Evolutionary conservation across 2,329 filamentous ascomycete genomes (phyloP).

Genomic region (Apiospora malaysiana): DNA sequence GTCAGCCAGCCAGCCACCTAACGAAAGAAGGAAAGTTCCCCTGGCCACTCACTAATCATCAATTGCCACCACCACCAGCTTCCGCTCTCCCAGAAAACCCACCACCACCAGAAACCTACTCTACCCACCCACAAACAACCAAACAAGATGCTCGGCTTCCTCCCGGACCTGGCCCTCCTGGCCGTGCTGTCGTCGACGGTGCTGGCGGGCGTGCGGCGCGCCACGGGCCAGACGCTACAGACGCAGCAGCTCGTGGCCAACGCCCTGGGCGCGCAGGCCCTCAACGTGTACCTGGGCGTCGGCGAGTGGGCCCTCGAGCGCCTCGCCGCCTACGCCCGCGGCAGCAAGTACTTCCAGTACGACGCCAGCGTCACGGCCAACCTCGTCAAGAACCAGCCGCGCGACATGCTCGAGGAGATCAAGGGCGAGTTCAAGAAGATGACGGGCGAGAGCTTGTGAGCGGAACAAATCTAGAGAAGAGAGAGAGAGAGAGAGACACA

Average conservation of each 20-base stretch:
- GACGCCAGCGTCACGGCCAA: conserved; percentile 13
- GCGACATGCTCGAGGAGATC: conserved; percentile 21
- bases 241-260: conserved; percentile 8
- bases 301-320: conserved; percentile 19
- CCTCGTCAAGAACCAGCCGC: conserved; percentile 20
- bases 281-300: background rate
- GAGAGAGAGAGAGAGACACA: too few species aligned
- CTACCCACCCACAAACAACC: background rate
- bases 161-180: conserved; percentile 25
- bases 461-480: too few species aligned
- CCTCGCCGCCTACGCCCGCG: conserved; percentile 6
- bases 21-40: too few species aligned
- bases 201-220: conserved; percentile 23
- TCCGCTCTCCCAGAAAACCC: too few species aligned
- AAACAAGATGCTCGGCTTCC: conserved; percentile 14
- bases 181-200: conserved; percentile 24
- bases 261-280: conserved; percentile 8
- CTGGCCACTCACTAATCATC: too few species aligned
- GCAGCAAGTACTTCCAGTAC: conserved; percentile 18
- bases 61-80: too few species aligned
- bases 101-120: too few species aligned
- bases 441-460: conserved; percentile 14
- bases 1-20: too few species aligned
- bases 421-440: conserved; percentile 20
- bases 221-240: conserved; percentile 21